A percentile compares a stretch with the other conserved stretches of the same genome.
phyloP scores from a whole-genome alignment of 257 asterid species.

The Solanum gandarillasii region DNA sequence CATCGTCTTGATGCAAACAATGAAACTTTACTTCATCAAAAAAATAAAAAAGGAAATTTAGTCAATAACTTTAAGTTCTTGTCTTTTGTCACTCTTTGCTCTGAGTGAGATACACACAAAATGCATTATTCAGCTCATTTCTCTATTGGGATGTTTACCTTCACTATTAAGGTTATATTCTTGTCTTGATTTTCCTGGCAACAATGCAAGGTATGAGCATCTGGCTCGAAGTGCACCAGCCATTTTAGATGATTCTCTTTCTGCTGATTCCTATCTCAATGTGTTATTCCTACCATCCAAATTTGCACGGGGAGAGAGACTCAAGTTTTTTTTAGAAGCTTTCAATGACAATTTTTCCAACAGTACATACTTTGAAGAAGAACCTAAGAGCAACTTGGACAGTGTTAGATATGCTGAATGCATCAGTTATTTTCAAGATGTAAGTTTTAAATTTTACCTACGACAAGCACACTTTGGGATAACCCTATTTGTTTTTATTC shows the following conservation, averaged over 20 bases:
- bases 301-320: constrained; percentile 92
- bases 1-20: background rate
- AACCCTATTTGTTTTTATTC: background rate
- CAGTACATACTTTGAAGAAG: constrained; percentile 47
- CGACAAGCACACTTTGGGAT: background rate
- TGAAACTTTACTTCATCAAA: background rate
- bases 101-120: background rate
- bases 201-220: constrained; percentile 68
- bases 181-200: background rate
- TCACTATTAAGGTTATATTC: background rate
- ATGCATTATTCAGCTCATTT: background rate
- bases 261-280: constrained; percentile 97
- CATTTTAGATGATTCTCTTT: constrained; percentile 88
- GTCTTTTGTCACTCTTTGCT: background rate
- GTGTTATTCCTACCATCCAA: constrained; percentile 93
- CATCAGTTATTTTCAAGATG: constrained; percentile 77
- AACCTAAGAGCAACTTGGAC: constrained; percentile 91
- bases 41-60: background rate
- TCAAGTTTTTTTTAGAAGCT: constrained; percentile 60
- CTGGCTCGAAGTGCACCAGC: constrained; percentile 96
- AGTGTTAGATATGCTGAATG: constrained; percentile 81
- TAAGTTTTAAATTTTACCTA: constrained; percentile 20
- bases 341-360: constrained; percentile 37
- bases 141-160: background rate
- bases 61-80: background rate